These are phyloP conservation scores for Colletotrichum sp. DNA, from an alignment of 2,329 filamentous ascomycete species.

Conservation along the genomic window DNA sequence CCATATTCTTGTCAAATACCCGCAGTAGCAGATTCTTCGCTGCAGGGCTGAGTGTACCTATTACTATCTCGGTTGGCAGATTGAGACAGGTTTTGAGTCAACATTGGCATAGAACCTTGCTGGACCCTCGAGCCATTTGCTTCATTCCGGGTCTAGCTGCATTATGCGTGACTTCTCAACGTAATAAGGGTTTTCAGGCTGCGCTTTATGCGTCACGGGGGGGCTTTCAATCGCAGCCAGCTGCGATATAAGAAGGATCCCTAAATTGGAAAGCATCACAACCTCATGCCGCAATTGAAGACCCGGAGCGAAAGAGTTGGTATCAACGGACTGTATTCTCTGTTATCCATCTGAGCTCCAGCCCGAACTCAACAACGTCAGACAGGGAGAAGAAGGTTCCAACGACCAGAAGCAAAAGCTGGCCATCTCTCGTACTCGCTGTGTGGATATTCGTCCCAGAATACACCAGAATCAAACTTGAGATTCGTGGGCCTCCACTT, in stretches of 20 bases:
- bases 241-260: too few species aligned
- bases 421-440: not conserved
- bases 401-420: not conserved
- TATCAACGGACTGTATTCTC: not conserved
- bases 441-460: rapidly evolving
- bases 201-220: not conserved
- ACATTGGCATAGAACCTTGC: not conserved
- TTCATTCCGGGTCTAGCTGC: not conserved
- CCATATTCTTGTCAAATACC: too few species aligned
- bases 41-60: too few species aligned
- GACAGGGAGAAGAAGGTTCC: not conserved
- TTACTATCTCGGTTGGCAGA: too few species aligned
- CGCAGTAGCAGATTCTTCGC: not conserved
- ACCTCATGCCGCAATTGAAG: not conserved
- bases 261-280: too few species aligned
- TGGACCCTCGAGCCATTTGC: not conserved
- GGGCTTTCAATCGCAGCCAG: rapidly evolving
- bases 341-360: too few species aligned
- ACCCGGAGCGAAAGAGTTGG: too few species aligned
- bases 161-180: not conserved
- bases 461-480: not conserved
- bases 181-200: rapidly evolving
- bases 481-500: not conserved
- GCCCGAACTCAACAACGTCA: too few species aligned
- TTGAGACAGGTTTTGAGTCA: not conserved